These are phyloP conservation scores for Excoecaria cochinchinensis DNA, from an alignment of 345 rosid genomes.

Conservation along the genomic window DNA sequence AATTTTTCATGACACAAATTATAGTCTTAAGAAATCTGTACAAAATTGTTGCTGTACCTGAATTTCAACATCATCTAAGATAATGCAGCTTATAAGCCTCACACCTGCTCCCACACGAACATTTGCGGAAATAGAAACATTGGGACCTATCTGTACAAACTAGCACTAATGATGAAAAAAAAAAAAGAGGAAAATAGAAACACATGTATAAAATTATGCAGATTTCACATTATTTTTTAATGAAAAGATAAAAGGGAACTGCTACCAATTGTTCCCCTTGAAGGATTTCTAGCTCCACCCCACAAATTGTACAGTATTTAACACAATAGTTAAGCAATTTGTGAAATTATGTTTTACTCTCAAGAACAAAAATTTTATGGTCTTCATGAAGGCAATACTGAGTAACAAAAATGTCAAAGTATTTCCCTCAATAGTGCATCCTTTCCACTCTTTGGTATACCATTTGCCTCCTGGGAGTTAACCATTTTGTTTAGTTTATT, in stretches of 20 bases:
- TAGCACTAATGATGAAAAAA: not conserved
- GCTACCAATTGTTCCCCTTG: not conserved
- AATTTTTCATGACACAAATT: not conserved
- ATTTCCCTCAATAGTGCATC: too few species aligned
- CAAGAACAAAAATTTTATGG: too few species aligned
- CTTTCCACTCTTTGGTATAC: too few species aligned
- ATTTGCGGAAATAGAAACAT: constrained; percentile 85
- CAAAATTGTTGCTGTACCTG: constrained; percentile 38
- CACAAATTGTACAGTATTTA: too few species aligned
- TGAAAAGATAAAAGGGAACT: not conserved
- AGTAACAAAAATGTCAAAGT: too few species aligned
- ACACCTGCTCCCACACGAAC: constrained; percentile 93
- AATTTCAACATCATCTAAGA: constrained; percentile 71
- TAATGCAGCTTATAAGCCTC: constrained; percentile 78
- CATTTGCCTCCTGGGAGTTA: too few species aligned
- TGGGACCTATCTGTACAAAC: constrained; percentile 78
- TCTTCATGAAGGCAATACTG: too few species aligned
- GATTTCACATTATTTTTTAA: not conserved
- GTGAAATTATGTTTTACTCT: too few species aligned
- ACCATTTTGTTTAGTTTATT: too few species aligned
- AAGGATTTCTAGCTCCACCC: too few species aligned
- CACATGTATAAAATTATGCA: not conserved
- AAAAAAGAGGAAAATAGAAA: not conserved
- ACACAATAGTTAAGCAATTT: too few species aligned
- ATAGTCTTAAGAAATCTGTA: not conserved